phyloP scores from a whole-genome alignment of 768 basidiomycete species.

The Dictyophora rubrovolvata region DNA sequence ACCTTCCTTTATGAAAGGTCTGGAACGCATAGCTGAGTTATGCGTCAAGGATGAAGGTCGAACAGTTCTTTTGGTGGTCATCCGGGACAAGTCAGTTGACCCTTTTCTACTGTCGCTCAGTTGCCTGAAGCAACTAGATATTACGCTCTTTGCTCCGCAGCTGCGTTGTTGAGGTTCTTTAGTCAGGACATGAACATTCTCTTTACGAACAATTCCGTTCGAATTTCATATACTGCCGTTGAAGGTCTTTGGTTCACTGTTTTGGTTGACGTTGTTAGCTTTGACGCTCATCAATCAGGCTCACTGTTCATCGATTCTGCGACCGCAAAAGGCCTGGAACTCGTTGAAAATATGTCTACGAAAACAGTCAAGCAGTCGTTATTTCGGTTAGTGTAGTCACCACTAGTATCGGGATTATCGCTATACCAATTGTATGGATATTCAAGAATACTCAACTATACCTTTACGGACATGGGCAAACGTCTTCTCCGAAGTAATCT shows the following conservation, averaged over 20 bases:
- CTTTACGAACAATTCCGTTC: conserved; percentile 59
- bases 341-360: conserved; percentile 64
- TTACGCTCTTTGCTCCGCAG: conserved; percentile 76
- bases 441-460: conserved; percentile 61
- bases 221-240: conserved; percentile 65
- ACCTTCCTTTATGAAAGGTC: conserved; percentile 33
- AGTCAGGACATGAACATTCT: conserved; percentile 59
- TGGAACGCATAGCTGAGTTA: conserved; percentile 69
- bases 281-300: conserved; percentile 29
- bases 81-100: conserved; percentile 59
- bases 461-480: conserved; percentile 83
- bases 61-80: conserved; percentile 67
- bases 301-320: conserved; percentile 94
- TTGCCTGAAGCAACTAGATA: conserved; percentile 40
- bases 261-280: neutral
- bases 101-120: neutral
- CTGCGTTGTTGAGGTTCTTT: conserved; percentile 80
- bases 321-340: conserved; percentile 79
- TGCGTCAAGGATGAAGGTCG: conserved; percentile 75
- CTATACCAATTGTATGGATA: neutral
- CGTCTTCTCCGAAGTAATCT: conserved; percentile 73
- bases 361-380: conserved; percentile 50
- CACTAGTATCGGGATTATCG: neutral
- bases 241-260: conserved; percentile 33
- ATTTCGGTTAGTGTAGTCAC: conserved; percentile 51